These are phyloP conservation scores for Stagonosporopsis rhizophila DNA, from an alignment of 2,329 filamentous ascomycete genomes.

Conservation along the genomic window DNA sequence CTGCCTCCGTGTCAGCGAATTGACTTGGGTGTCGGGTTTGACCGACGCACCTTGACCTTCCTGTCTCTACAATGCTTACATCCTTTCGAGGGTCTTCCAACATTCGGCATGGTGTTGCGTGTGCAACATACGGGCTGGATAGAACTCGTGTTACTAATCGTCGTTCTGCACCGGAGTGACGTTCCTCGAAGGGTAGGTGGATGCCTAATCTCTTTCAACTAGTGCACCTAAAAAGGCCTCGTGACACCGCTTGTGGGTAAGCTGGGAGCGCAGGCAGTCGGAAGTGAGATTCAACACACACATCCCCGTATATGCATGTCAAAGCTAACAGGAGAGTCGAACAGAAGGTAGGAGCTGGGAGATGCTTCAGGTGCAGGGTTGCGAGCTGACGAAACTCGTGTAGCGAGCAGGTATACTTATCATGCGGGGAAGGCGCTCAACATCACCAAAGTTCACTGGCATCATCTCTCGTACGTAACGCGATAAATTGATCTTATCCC, in stretches of 20 bases:
- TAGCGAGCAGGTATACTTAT: neutral
- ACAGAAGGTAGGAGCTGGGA: neutral
- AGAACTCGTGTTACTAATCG: neutral
- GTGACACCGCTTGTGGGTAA: neutral
- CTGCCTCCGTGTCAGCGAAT: conserved; percentile 18
- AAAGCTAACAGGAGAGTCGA: neutral
- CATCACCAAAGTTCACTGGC: neutral
- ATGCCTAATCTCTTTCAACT: conserved; percentile 6
- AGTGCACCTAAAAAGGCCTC: neutral
- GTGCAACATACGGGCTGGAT: conserved; percentile 8
- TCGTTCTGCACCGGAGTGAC: no score
- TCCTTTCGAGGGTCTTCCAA: conserved; percentile 41
- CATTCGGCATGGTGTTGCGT: conserved; percentile 36
- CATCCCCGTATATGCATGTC: neutral
- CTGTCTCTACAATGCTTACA: conserved; percentile 42
- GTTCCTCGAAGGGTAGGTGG: neutral
- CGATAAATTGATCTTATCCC: neutral
- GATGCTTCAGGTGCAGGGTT: neutral
- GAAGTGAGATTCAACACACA: neutral
- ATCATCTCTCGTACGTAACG: neutral
- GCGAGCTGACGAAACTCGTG: neutral
- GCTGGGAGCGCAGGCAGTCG: neutral
- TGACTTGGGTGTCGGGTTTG: neutral
- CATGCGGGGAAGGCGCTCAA: neutral
- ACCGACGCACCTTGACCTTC: conserved; percentile 37